Conservation (phyloP, 2,329 filamentous ascomycete species). For the Ophiognomonia clavigignenti-juglandacearum region DNA sequence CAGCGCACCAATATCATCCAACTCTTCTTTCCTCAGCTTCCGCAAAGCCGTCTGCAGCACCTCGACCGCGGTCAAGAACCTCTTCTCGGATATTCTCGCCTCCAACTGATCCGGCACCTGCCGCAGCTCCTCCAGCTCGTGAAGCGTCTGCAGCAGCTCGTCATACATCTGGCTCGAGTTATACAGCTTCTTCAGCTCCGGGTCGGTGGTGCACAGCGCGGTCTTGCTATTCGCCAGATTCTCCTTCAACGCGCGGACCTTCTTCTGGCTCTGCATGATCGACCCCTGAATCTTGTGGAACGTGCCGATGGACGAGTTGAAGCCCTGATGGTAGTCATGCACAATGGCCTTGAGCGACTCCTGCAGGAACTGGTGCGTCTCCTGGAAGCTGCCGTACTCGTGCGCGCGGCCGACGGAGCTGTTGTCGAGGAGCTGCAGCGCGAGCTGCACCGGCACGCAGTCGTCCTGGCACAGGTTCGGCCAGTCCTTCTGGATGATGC, state of each 20-base stretch:
- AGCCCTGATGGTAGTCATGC: constrained; percentile 97
- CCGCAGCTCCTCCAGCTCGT: constrained; percentile 82
- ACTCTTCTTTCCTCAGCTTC: constrained; percentile 77
- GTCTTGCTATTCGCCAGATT: constrained; percentile 77
- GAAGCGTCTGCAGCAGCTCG: constrained; percentile 76
- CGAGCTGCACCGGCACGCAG: constrained; percentile 88
- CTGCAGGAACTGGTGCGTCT: constrained; percentile 84
- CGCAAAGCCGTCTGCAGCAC: constrained; percentile 82
- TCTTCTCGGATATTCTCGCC: constrained; percentile 91
- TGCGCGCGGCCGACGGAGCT: constrained; percentile 90
- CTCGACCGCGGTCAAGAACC: constrained; percentile 88
- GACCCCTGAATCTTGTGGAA: constrained; percentile 98
- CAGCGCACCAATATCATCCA: constrained; percentile 87
- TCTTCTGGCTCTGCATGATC: constrained; percentile 81
- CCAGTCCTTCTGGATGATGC: constrained; percentile 85
- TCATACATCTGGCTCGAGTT: constrained; percentile 87
- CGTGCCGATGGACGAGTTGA: constrained; percentile 97
- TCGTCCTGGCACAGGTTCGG: constrained; percentile 83
- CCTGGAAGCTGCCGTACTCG: constrained; percentile 79
- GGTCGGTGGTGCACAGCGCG: constrained; percentile 78
- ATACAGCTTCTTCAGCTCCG: constrained; percentile 86
- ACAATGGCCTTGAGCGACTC: constrained; percentile 90
- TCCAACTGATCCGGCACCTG: constrained; percentile 88
- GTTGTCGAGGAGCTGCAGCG: constrained; percentile 88
- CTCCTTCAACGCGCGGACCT: constrained; percentile 76